A percentile compares a stretch with the other conserved stretches of the same genome.
phyloP scores from a whole-genome alignment of 305 asterid genomes.

The Fraxinus sp. region DNA sequence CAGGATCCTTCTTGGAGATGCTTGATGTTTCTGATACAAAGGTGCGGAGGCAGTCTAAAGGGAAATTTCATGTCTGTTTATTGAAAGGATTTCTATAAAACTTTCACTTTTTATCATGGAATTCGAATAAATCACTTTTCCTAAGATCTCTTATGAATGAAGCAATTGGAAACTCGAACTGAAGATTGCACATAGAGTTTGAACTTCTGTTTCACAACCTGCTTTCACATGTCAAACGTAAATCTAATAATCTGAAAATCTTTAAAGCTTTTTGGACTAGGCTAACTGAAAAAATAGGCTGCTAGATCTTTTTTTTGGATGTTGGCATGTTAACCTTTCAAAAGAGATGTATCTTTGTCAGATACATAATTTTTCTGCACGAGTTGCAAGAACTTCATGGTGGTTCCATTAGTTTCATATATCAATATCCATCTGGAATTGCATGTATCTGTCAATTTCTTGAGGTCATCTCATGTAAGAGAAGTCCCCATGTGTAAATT shows the following conservation, averaged over 20 bases:
- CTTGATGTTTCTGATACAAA: conserved; percentile 83
- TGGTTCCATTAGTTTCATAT: neutral
- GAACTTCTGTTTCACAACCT: neutral
- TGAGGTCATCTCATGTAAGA: neutral
- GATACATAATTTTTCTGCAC: neutral
- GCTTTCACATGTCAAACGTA: conserved; percentile 9
- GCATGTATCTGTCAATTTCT: neutral
- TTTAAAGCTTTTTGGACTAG: neutral
- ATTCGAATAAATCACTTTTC: neutral
- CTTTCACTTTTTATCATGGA: neutral
- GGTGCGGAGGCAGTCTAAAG: conserved; percentile 38
- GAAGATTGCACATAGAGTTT: neutral
- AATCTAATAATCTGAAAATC: neutral
- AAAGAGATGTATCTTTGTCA: neutral
- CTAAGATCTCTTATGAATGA: conserved; percentile 1
- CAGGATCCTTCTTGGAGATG: conserved; percentile 70
- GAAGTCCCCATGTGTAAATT: neutral
- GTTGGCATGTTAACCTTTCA: neutral
- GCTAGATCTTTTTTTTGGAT: neutral
- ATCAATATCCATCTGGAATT: neutral
- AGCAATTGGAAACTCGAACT: conserved; percentile 1
- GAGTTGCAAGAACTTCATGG: neutral
- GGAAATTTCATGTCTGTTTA: neutral
- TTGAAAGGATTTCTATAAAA: conserved; percentile 12
- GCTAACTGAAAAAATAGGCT: conserved; percentile 1